A percentile compares a stretch with the other conserved stretches of the same genome.
These are phyloP conservation scores for Ophiosphaerella narmari DNA, from an alignment of 2,329 filamentous ascomycete genomes.

Conservation along the genomic window DNA sequence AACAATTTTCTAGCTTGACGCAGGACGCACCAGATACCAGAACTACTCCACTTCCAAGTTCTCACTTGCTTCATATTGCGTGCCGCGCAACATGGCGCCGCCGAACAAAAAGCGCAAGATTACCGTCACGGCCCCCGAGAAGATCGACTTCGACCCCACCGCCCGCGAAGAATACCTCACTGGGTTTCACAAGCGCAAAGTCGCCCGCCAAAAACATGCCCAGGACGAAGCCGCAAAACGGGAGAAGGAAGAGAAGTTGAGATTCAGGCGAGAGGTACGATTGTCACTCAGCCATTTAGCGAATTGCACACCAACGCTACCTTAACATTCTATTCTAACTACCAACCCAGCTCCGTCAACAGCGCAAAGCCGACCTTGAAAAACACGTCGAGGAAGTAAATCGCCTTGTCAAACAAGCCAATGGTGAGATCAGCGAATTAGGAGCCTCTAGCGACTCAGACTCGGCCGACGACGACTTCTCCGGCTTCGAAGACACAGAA, in stretches of 20 bases:
- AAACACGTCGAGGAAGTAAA: conserved; percentile 80
- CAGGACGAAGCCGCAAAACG: conserved; percentile 79
- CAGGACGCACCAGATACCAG: neutral
- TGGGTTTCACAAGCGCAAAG: conserved; percentile 95
- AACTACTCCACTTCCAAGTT: neutral
- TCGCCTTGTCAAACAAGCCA: conserved; percentile 67
- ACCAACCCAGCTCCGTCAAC: conserved; percentile 72
- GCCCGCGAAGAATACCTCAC: conserved; percentile 87
- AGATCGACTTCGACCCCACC: conserved; percentile 81
- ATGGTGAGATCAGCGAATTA: conserved; percentile 46
- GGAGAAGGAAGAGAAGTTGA: conserved; percentile 76
- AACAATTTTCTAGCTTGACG: conserved; percentile 21
- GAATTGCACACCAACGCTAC: neutral
- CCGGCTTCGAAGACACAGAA: conserved; percentile 54
- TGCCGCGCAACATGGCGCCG: conserved; percentile 18
- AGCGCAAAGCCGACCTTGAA: conserved; percentile 79
- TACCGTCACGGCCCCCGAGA: conserved; percentile 63
- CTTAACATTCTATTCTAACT: neutral
- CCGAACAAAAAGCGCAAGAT: conserved; percentile 42
- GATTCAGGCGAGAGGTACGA: conserved; percentile 74
- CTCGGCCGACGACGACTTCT: conserved; percentile 56
- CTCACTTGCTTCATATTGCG: neutral
- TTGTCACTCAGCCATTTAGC: neutral
- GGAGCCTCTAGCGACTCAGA: conserved; percentile 39
- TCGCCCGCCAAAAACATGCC: conserved; percentile 80